Evolutionary conservation across 1,139 yeast genomes (phyloP).

Genomic region (Candida pseudocylindracea): DNA sequence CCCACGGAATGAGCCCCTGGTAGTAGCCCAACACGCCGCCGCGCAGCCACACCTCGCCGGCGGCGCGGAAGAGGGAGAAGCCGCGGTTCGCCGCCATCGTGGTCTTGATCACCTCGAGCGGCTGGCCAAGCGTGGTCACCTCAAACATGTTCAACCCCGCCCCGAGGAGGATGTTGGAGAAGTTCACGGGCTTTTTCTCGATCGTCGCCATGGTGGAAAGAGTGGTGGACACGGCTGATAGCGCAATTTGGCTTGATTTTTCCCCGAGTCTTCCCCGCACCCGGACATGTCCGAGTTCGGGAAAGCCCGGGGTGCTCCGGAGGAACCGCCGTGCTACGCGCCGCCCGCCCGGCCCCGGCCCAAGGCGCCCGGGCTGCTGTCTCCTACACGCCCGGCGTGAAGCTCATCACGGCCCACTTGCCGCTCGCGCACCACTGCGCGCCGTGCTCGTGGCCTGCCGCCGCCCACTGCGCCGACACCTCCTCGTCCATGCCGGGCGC

Average conservation of each 20-base stretch:
- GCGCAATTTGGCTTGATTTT: background rate
- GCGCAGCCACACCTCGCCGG: slow-evolving; percentile 67
- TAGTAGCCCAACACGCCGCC: slow-evolving; percentile 86
- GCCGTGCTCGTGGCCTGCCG: slow-evolving; percentile 37
- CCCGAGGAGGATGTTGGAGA: slow-evolving; percentile 78
- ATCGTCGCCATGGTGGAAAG: slow-evolving; percentile 4
- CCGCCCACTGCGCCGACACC: slow-evolving; percentile 33
- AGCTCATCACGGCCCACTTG: slow-evolving; percentile 78
- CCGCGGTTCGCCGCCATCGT: slow-evolving; percentile 95
- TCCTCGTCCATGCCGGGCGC: slow-evolving; percentile 49
- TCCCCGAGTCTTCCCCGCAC: too few relatives aligned
- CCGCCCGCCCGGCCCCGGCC: too few relatives aligned
- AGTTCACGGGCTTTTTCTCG: slow-evolving; percentile 71
- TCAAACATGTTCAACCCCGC: slow-evolving; percentile 88
- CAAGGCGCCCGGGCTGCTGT: too few relatives aligned
- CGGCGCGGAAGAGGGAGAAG: slow-evolving; percentile 43
- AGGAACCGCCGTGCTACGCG: too few relatives aligned
- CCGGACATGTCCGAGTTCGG: too few relatives aligned
- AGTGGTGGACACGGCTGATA: background rate
- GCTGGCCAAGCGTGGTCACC: slow-evolving; percentile 90
- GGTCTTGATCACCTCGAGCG: slow-evolving; percentile 84
- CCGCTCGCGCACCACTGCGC: slow-evolving; percentile 77
- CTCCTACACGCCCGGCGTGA: slow-evolving; percentile 3
- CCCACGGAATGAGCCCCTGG: slow-evolving; percentile 98
- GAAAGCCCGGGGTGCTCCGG: too few relatives aligned